Evolutionary conservation across 2,329 filamentous ascomycete genomes (phyloP).

Genomic region (Pseudomassariella vexata): DNA sequence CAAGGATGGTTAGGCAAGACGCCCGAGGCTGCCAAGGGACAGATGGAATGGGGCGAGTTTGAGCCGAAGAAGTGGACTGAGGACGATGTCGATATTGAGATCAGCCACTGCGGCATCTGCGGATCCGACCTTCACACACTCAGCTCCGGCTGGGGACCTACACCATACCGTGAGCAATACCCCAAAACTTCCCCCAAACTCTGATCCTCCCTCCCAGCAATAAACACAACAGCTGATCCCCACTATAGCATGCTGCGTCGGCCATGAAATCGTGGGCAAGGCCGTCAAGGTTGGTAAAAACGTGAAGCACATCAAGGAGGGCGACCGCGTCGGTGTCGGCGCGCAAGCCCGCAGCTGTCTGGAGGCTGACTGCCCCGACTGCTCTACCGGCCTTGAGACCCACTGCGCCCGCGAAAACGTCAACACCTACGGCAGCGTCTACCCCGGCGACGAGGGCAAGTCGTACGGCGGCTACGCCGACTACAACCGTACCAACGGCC

Average conservation of each 20-base stretch:
- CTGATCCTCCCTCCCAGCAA: too few species aligned
- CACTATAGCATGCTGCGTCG: slow-evolving; percentile 20
- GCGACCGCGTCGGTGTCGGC: slow-evolving; percentile 28
- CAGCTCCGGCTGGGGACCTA: slow-evolving; percentile 7
- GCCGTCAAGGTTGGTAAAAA: slow-evolving; percentile 32
- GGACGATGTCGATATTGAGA: slow-evolving; percentile 55
- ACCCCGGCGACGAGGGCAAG: slow-evolving; percentile 38
- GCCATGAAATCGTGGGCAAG: slow-evolving; percentile 43
- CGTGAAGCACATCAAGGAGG: slow-evolving; percentile 25
- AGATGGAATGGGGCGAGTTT: slow-evolving; percentile 47
- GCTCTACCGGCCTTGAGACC: slow-evolving; percentile 10
- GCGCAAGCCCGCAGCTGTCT: slow-evolving; percentile 40
- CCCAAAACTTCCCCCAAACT: too few species aligned
- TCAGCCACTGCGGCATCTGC: slow-evolving; percentile 60
- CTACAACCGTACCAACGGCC: slow-evolving; percentile 12
- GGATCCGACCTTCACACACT: slow-evolving; percentile 35
- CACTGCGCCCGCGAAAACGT: slow-evolving; percentile 19
- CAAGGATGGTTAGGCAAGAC: slow-evolving; percentile 40
- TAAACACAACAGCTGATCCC: not conserved
- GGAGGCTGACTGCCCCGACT: slow-evolving; percentile 14
- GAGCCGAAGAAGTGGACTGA: slow-evolving; percentile 58
- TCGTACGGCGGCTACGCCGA: slow-evolving; percentile 45
- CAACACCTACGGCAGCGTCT: slow-evolving; percentile 37
- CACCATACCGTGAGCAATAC: slow-evolving; percentile 7
- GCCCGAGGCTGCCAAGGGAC: slow-evolving; percentile 32